Percentiles rank a stretch among this genome's conserved stretches.
These are phyloP conservation scores for Cucumis melo DNA, from an alignment of 306 rosid species.

Conservation along the genomic window DNA sequence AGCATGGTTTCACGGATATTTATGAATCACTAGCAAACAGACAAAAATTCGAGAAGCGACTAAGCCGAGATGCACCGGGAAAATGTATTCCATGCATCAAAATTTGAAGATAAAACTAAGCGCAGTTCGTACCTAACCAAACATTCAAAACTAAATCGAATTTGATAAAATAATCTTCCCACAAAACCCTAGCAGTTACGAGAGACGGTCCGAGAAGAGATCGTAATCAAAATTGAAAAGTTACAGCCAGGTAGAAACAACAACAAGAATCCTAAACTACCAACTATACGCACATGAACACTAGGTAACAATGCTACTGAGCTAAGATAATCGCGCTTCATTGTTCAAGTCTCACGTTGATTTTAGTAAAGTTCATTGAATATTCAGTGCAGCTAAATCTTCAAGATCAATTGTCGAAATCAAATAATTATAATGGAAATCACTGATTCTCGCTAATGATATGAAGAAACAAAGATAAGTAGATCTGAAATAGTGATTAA, in stretches of 20 bases:
- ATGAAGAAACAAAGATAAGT: background rate
- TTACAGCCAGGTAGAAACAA: background rate
- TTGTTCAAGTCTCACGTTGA: background rate
- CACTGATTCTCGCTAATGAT: background rate
- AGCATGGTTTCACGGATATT: background rate
- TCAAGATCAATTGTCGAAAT: background rate
- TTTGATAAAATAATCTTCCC: background rate
- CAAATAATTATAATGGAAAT: background rate
- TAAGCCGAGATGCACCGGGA: background rate
- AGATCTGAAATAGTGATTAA: slow-evolving; percentile 10
- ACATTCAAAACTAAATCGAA: background rate
- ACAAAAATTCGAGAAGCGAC: background rate
- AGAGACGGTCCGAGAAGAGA: background rate
- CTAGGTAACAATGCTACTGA: background rate
- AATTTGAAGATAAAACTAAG: background rate
- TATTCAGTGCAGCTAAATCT: background rate
- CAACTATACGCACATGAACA: background rate
- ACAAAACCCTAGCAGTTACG: background rate
- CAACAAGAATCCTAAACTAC: background rate
- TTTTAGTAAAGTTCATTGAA: background rate
- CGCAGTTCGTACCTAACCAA: background rate
- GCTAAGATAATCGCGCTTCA: background rate
- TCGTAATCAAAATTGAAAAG: background rate
- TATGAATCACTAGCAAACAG: background rate
- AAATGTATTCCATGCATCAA: background rate